Percentiles rank a stretch among this genome's conserved stretches.
phyloP scores from a whole-genome alignment of 2,329 filamentous ascomycete species.

The Sclerotiophoma versabilis region DNA sequence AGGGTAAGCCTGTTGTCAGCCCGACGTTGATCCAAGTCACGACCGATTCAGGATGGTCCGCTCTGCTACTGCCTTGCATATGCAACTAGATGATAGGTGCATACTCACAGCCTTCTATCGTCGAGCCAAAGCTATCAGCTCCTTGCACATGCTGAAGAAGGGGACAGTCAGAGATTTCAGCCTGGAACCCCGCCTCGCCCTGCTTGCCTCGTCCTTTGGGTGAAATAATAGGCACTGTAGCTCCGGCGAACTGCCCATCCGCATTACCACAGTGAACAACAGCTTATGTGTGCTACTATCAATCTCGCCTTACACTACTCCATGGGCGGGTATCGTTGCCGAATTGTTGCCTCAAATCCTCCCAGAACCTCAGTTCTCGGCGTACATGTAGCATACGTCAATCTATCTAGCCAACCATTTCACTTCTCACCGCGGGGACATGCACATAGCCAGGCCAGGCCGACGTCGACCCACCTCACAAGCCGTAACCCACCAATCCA shows the following conservation, averaged over 20 bases:
- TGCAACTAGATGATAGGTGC: constrained; percentile 47
- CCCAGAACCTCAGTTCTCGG: constrained; percentile 13
- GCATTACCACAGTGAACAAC: not conserved
- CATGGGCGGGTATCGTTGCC: not conserved
- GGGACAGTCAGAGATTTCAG: constrained; percentile 25
- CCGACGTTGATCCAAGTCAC: constrained; percentile 27
- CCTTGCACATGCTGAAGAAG: constrained; percentile 28
- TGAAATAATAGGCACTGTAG: not conserved
- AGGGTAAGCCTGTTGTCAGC: constrained; percentile 26
- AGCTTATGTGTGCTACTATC: not conserved
- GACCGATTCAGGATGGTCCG: constrained; percentile 27
- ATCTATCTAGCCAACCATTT: constrained; percentile 27
- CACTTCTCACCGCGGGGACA: constrained; percentile 31
- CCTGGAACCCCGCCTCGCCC: constrained; percentile 32
- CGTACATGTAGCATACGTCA: constrained; percentile 24
- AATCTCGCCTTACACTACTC: not conserved
- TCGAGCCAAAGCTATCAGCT: constrained; percentile 30
- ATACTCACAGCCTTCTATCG: constrained; percentile 40
- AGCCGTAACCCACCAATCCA: constrained; percentile 34
- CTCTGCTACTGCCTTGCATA: constrained; percentile 45
- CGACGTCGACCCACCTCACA: constrained; percentile 32
- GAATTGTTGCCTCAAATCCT: not conserved
- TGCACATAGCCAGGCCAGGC: constrained; percentile 33
- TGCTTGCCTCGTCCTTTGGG: constrained; percentile 7
- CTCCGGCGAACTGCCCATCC: not conserved